Evolutionary conservation across 78 protist species (phyloP), one percentile per base, ranked within the genome.

Genomic region (Diacronema lutheri): DNA sequence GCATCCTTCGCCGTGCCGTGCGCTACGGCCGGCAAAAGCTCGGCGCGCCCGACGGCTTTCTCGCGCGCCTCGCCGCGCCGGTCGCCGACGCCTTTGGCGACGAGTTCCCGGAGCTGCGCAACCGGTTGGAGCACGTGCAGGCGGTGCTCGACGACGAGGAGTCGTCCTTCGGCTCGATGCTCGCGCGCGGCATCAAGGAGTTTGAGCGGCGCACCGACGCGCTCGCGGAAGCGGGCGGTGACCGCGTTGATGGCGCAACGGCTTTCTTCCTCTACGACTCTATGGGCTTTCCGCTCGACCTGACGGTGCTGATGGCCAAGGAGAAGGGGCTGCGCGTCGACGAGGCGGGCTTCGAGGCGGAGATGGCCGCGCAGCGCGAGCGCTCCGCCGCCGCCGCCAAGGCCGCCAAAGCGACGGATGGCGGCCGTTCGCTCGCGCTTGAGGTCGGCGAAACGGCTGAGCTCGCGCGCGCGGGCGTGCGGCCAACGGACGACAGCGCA

Each of bases 211-310:
- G 84, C 38, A 79, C 86, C 12, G 89, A 29, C 25, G 69, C 5
- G 76, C 9, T 69, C 46, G 44, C 38, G 57, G 35, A 1, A 26
- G 26, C 19, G 16, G 73, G 66, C 25, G 77, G 12, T 1, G 7
- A 21, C 74, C 58, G 40, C 69, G 25, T 95, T 73, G 26, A 90
- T 4, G 98, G 96, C 31, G 72, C 46, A 0, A 78, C 90, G 16
- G 95, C 95, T 25, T 93, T 92, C 83, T 73, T 38, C 56, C 96
- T 97, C 33, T 91, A 90, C 82, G 95, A 93, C 91, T 86, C 97
- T 35, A 94, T 88, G 88, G 99, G 99, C 83, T 97, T 96, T 93
- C 99, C 98, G 29, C 40, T 90, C 60, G 98, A 97, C 85, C 92
- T 96, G 40, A 96, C 98, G 46, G 86, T 69, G 40, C 80, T 97